Percentiles rank a stretch among this genome's conserved stretches.
Conservation (phyloP, 306 rosid genomes). For the Malus domestica region ASM211411v1 NC_041791.1:4711501-4712000, state of each 20-base stretch:
- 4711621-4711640: accelerated
- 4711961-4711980: slow-evolving; percentile 16
- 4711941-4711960: slow-evolving; percentile 16
- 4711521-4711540: too few species aligned
- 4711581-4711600: too few species aligned
- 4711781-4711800: slow-evolving; percentile 11
- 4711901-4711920: slow-evolving; percentile 32
- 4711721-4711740: too few species aligned
- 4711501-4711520: accelerated
- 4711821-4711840: not conserved
- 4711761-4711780: slow-evolving; percentile 10
- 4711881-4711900: slow-evolving; percentile 16
- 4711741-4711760: slow-evolving; percentile 8
- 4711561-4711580: too few species aligned
- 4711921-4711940: slow-evolving; percentile 32
- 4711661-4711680: too few species aligned
- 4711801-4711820: slow-evolving; percentile 20
- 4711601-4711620: too few species aligned
- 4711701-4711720: too few species aligned
- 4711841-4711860: slow-evolving; percentile 18
- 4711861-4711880: slow-evolving; percentile 18
- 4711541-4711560: too few species aligned
- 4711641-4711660: accelerated
- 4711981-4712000: slow-evolving; percentile 29
- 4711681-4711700: too few species aligned